Percentiles rank a stretch among this genome's conserved stretches.
Conservation (phyloP, 2,329 filamentous ascomycete genomes). For the Pseudocercospora fuligena region DNA sequence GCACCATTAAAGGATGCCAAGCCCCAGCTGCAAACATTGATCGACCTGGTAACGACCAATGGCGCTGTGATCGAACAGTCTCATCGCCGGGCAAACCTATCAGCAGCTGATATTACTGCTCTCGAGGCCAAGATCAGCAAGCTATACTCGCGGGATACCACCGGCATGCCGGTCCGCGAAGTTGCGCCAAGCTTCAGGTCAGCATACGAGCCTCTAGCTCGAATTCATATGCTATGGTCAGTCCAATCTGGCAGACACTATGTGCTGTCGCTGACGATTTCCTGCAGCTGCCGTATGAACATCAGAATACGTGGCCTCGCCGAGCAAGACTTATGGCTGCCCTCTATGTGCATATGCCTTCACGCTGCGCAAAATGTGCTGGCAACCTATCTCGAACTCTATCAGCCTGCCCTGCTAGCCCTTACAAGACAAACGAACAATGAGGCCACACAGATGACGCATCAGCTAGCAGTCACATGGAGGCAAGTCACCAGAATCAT, state of each 20-base stretch:
- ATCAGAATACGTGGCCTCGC: slow-evolving; percentile 4
- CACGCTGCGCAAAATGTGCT: slow-evolving; percentile 12
- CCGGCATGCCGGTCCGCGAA: not conserved
- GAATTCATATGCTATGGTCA: slow-evolving; percentile 10
- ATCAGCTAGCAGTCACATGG: slow-evolving; percentile 5
- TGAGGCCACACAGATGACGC: not conserved
- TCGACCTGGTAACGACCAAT: slow-evolving; percentile 12
- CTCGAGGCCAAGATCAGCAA: slow-evolving; percentile 12
- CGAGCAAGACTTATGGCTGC: slow-evolving; percentile 4
- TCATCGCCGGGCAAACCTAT: not conserved
- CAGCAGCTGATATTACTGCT: not conserved
- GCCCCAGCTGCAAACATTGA: slow-evolving; percentile 6
- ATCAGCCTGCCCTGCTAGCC: not conserved
- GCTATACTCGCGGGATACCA: too few relatives aligned
- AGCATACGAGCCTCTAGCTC: slow-evolving; percentile 13
- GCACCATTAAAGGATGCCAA: not conserved
- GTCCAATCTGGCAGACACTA: not conserved
- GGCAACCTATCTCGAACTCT: slow-evolving; percentile 11
- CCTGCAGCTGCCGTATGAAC: slow-evolving; percentile 10
- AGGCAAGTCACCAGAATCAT: slow-evolving; percentile 12
- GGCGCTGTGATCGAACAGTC: slow-evolving; percentile 8
- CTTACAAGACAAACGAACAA: not conserved
- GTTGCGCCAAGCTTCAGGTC: not conserved
- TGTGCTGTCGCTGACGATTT: not conserved
- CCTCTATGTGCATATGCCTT: slow-evolving; percentile 16